Evolutionary conservation across 768 basidiomycete species (phyloP).

Genomic region (Termitomyces sp.): DNA sequence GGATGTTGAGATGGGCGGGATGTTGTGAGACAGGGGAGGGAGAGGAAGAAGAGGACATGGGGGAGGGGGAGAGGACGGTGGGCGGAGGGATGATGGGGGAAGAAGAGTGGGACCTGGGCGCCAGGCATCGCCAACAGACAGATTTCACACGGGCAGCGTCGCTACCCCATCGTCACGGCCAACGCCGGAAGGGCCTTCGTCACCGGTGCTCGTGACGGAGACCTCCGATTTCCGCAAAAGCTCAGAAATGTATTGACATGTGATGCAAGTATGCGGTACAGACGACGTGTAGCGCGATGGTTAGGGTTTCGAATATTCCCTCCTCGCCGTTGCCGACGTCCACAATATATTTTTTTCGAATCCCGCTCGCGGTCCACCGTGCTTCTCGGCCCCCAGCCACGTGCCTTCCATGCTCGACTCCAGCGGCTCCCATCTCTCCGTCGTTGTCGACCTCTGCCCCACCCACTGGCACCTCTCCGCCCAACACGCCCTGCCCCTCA

Average conservation of each 20-base stretch:
- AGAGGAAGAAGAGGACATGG: slow-evolving; percentile 23
- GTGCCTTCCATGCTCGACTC: slow-evolving; percentile 6
- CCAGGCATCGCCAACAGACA: slow-evolving; percentile 50
- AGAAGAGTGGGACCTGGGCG: slow-evolving; percentile 40
- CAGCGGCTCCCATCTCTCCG: slow-evolving; percentile 56
- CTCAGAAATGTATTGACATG: slow-evolving; percentile 10
- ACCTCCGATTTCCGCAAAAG: slow-evolving; percentile 32
- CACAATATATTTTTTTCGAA: slow-evolving; percentile 8
- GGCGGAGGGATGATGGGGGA: slow-evolving; percentile 23
- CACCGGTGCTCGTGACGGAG: slow-evolving; percentile 52
- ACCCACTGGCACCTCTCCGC: slow-evolving; percentile 80
- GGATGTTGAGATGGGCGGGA: slow-evolving; percentile 43
- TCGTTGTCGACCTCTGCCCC: slow-evolving; percentile 83
- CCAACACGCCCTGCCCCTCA: slow-evolving; percentile 44
- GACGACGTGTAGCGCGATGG: not conserved
- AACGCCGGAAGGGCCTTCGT: slow-evolving; percentile 53
- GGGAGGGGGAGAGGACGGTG: not conserved
- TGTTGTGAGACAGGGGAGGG: slow-evolving; percentile 16
- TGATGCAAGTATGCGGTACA: not conserved
- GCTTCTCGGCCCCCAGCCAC: not conserved
- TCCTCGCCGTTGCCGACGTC: slow-evolving; percentile 3
- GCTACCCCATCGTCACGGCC: slow-evolving; percentile 55
- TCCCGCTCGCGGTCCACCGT: slow-evolving; percentile 4
- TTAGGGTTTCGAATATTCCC: slow-evolving; percentile 3
- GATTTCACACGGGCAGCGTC: slow-evolving; percentile 51